These are phyloP conservation scores for Delitschia confertaspora DNA, from an alignment of 495 filamentous ascomycete genomes.

Conservation along the genomic window DNA sequence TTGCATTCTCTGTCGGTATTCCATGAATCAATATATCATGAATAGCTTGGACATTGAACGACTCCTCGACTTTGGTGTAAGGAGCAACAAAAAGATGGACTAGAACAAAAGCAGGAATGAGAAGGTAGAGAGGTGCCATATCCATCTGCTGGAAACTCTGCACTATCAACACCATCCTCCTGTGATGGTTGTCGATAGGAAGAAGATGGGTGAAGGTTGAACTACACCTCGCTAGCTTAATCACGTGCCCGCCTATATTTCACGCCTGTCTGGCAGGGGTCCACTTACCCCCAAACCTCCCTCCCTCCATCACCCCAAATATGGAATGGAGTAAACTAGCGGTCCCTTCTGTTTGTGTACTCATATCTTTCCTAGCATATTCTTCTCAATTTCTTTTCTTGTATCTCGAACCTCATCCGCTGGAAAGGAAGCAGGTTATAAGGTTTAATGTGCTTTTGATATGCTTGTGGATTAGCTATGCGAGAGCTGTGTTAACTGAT, in stretches of 20 bases:
- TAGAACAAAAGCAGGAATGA: slow-evolving; percentile 41
- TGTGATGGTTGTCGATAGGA: too few species aligned
- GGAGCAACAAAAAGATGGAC: slow-evolving; percentile 71
- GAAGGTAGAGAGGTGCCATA: slow-evolving; percentile 12
- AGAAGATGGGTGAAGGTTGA: too few species aligned
- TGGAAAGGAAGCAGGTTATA: slow-evolving; percentile 50
- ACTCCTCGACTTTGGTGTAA: slow-evolving; percentile 98
- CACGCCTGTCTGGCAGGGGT: too few species aligned
- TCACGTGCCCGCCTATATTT: too few species aligned
- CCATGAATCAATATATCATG: slow-evolving; percentile 84
- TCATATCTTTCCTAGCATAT: slow-evolving; percentile 77
- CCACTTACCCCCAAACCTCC: too few species aligned
- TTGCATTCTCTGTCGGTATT: slow-evolving; percentile 50
- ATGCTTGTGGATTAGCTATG: slow-evolving; percentile 74
- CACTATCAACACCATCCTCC: too few species aligned
- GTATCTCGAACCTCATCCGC: slow-evolving; percentile 59
- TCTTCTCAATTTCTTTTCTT: slow-evolving; percentile 74
- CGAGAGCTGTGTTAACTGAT: slow-evolving; percentile 63
- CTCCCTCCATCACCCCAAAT: neutral
- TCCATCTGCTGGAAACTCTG: too few species aligned
- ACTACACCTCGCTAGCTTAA: too few species aligned
- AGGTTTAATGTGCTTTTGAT: slow-evolving; percentile 66
- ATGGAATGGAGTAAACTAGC: slow-evolving; percentile 27
- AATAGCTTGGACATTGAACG: slow-evolving; percentile 91
- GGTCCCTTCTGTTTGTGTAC: slow-evolving; percentile 53